Percentiles rank a stretch among this genome's conserved stretches.
These are phyloP conservation scores for Pulveroboletus ravenelii DNA, from an alignment of 768 basidiomycete species.

Conservation along the genomic window DNA sequence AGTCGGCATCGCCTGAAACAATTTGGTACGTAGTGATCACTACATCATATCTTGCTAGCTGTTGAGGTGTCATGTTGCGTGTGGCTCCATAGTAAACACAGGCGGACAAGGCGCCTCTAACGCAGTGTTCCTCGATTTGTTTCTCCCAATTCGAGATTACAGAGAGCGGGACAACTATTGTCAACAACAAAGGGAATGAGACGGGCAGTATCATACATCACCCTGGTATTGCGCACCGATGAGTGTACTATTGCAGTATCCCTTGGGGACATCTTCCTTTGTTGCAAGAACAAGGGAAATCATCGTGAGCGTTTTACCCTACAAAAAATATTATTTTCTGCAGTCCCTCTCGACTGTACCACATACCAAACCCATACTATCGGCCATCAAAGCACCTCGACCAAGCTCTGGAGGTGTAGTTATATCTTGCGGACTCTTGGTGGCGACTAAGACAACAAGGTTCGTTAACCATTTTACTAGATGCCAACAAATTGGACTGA, in stretches of 20 bases:
- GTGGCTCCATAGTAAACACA: slow-evolving; percentile 70
- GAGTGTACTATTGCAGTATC: slow-evolving; percentile 65
- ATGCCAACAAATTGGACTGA: slow-evolving; percentile 29
- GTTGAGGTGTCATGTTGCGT: slow-evolving; percentile 52
- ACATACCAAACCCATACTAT: slow-evolving; percentile 75
- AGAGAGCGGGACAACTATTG: slow-evolving; percentile 72
- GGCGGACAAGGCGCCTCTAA: slow-evolving; percentile 44
- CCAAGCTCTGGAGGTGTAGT: slow-evolving; percentile 56
- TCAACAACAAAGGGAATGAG: slow-evolving; percentile 3
- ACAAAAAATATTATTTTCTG: slow-evolving; percentile 5
- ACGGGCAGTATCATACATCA: background rate
- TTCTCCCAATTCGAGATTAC: slow-evolving; percentile 88
- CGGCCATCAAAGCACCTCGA: slow-evolving; percentile 82
- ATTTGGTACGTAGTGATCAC: slow-evolving; percentile 84
- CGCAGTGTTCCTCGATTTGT: slow-evolving; percentile 72
- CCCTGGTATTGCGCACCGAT: slow-evolving; percentile 49
- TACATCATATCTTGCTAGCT: slow-evolving; percentile 66
- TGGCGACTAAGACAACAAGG: slow-evolving; percentile 53
- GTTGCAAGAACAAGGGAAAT: slow-evolving; percentile 77
- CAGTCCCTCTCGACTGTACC: background rate
- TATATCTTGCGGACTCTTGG: slow-evolving; percentile 67
- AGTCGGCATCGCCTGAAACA: slow-evolving; percentile 51
- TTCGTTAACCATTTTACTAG: background rate
- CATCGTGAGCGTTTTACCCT: slow-evolving; percentile 93
- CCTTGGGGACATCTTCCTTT: slow-evolving; percentile 52